These are phyloP conservation scores for Apiospora rasikravindrae DNA, from an alignment of 2,329 filamentous ascomycete genomes.

Conservation along the genomic window DNA sequence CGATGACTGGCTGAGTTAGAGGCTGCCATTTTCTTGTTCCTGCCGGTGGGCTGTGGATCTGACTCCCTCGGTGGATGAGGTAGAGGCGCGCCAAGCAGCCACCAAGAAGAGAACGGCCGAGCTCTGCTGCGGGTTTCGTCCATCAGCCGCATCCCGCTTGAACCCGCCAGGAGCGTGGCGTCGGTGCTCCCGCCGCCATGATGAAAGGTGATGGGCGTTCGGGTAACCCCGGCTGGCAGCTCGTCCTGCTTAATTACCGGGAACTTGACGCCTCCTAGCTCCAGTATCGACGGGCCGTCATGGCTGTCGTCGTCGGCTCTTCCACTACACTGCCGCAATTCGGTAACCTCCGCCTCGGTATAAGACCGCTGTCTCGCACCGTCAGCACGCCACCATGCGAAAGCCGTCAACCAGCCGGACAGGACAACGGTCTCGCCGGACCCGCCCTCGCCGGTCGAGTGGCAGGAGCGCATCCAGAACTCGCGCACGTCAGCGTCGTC, in stretches of 20 bases:
- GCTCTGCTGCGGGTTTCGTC: background rate
- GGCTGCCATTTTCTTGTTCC: too few species aligned
- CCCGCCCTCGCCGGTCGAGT: background rate
- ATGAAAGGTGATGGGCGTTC: background rate
- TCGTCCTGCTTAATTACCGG: background rate
- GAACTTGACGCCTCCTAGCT: background rate
- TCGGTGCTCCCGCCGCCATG: background rate
- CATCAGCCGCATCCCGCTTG: background rate
- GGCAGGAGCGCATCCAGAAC: background rate
- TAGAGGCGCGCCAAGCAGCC: background rate
- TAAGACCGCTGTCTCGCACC: background rate
- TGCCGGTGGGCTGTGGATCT: background rate
- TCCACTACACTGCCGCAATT: background rate
- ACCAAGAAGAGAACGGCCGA: background rate
- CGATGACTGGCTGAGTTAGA: too few species aligned
- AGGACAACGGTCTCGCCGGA: background rate
- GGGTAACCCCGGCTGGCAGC: background rate
- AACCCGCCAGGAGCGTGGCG: background rate
- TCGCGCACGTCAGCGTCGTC: background rate
- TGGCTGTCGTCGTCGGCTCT: background rate
- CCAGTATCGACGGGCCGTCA: background rate
- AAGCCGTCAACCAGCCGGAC: background rate
- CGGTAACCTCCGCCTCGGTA: background rate
- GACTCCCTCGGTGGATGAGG: background rate
- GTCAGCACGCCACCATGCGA: background rate